These are phyloP conservation scores for Penicillium pulvis DNA, from an alignment of 495 filamentous ascomycete genomes.

Conservation along the genomic window DNA sequence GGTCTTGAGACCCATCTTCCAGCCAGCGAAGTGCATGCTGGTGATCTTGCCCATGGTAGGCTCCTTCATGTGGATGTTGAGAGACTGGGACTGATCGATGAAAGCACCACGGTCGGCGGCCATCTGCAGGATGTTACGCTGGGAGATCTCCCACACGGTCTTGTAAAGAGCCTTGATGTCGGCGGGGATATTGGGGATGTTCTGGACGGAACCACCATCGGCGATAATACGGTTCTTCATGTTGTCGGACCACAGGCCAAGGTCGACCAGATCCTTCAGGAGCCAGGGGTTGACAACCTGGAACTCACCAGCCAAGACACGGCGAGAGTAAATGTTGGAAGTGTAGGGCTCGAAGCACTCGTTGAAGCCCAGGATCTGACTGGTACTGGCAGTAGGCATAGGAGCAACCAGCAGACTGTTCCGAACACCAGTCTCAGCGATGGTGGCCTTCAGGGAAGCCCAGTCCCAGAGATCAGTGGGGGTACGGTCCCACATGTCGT, in stretches of 20 bases:
- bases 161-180: constrained; percentile 98
- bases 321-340: constrained; percentile 98
- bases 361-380: constrained; percentile 96
- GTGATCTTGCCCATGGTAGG: constrained; percentile 99
- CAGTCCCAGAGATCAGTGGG: constrained; percentile 97
- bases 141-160: constrained; percentile 99
- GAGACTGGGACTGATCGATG: constrained; percentile 97
- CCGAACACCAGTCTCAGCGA: constrained; percentile 87
- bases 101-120: constrained; percentile 96
- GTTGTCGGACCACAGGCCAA: constrained; percentile 98
- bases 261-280: constrained; percentile 95
- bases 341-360: constrained; percentile 99
- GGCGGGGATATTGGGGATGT: constrained; percentile 90
- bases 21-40: constrained; percentile 98
- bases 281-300: constrained; percentile 99
- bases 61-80: constrained; percentile 99
- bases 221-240: constrained; percentile 99
- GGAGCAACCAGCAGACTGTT: constrained; percentile 94
- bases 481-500: constrained; percentile 96
- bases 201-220: constrained; percentile 93
- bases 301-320: constrained; percentile 97
- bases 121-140: constrained; percentile 94
- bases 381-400: constrained; percentile 96
- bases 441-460: constrained; percentile 83
- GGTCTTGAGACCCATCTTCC: constrained; percentile 98